Conservation (phyloP, 1,139 yeast genomes). For the Petasospora fabianii region DNA sequence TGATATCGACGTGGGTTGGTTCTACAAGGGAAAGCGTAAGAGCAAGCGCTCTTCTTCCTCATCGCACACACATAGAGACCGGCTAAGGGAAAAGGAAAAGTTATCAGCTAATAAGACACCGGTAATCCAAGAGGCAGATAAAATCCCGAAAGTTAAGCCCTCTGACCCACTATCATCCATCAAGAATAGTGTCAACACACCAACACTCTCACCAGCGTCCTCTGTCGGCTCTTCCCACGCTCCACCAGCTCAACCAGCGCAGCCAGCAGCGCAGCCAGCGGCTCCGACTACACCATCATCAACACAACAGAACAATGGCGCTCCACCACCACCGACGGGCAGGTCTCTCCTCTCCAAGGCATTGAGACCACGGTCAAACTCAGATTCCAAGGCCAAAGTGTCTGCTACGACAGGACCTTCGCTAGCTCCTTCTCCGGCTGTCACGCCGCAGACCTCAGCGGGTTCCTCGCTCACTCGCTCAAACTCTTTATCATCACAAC, state of each 20-base stretch:
- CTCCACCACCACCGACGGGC: conserved; percentile 10
- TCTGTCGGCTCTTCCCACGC: conserved; percentile 13
- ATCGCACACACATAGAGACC: conserved; percentile 6
- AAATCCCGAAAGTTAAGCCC: not conserved
- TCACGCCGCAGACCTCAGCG: no score
- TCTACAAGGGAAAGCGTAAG: conserved; percentile 60
- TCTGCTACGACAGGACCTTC: no score
- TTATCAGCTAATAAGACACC: not conserved
- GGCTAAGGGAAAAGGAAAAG: conserved; percentile 9
- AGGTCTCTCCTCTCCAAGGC: conserved; percentile 21
- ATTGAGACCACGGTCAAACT: conserved; percentile 23
- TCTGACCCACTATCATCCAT: not conserved
- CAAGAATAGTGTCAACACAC: conserved; percentile 5
- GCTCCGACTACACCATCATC: not conserved
- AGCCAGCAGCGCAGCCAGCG: conserved; percentile 1
- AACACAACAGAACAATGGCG: not conserved
- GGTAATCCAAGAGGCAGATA: not conserved
- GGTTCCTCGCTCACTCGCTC: conserved; percentile 14
- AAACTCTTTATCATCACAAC: conserved; percentile 11
- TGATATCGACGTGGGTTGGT: conserved; percentile 72
- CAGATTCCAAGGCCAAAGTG: conserved; percentile 17
- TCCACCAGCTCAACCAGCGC: conserved; percentile 6
- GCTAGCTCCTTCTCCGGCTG: no score
- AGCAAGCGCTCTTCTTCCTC: conserved; percentile 36
- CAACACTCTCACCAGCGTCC: conserved; percentile 9